Conservation (phyloP, 2,329 filamentous ascomycete species). For the Penicillium decumbens region DNA sequence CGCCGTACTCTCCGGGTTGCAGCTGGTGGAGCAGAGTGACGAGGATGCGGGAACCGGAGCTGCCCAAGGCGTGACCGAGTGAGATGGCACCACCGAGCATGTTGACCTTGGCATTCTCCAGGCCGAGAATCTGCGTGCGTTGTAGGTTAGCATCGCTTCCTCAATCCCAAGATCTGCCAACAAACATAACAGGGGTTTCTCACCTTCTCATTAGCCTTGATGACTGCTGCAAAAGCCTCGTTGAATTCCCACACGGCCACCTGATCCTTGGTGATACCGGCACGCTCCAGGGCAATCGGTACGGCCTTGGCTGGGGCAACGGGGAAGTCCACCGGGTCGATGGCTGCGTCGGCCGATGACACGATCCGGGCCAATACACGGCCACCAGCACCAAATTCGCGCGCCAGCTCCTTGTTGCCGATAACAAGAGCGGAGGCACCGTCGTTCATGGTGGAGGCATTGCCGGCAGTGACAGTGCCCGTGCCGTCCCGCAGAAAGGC, state of each 20-base stretch:
- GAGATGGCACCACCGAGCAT: slow-evolving; percentile 87
- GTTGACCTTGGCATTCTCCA: slow-evolving; percentile 77
- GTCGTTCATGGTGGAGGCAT: slow-evolving; percentile 90
- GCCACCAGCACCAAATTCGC: slow-evolving; percentile 70
- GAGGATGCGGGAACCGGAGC: slow-evolving; percentile 86
- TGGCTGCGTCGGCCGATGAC: slow-evolving; percentile 80
- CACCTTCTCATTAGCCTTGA: slow-evolving; percentile 88
- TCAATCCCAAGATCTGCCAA: neutral
- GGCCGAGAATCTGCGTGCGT: slow-evolving; percentile 62
- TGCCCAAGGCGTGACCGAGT: slow-evolving; percentile 84
- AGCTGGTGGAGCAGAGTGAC: slow-evolving; percentile 88
- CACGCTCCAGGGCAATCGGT: slow-evolving; percentile 78
- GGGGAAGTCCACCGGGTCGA: slow-evolving; percentile 90
- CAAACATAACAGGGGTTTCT: slow-evolving; percentile 13
- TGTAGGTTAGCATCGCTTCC: slow-evolving; percentile 13
- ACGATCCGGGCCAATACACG: slow-evolving; percentile 84
- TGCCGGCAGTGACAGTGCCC: slow-evolving; percentile 89
- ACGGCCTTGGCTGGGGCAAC: slow-evolving; percentile 89
- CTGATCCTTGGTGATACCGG: slow-evolving; percentile 85
- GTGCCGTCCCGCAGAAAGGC: slow-evolving; percentile 82
- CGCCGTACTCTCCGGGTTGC: slow-evolving; percentile 86
- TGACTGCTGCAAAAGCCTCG: slow-evolving; percentile 92
- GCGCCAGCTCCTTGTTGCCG: slow-evolving; percentile 72
- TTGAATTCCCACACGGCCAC: slow-evolving; percentile 98
- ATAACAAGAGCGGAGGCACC: slow-evolving; percentile 87